Conservation (phyloP, 2,329 filamentous ascomycete species). For the Trichoderma afroharzianum region DNA sequence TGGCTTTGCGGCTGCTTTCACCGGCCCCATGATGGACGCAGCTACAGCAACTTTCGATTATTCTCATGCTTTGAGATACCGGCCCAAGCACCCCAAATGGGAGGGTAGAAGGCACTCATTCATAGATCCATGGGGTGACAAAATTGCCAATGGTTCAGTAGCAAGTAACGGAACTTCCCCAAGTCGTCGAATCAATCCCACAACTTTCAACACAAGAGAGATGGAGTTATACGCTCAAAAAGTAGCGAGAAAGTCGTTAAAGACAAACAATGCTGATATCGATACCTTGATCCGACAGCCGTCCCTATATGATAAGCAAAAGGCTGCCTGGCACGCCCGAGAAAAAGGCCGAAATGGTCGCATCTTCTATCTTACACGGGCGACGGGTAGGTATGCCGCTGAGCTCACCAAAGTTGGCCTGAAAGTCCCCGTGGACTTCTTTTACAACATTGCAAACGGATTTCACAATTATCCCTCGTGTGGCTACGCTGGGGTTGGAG, state of each 20-base stretch:
- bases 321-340: slow-evolving; percentile 25
- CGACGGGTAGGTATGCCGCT: slow-evolving; percentile 54
- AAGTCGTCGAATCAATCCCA: not conserved
- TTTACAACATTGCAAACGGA: slow-evolving; percentile 64
- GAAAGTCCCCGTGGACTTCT: slow-evolving; percentile 65
- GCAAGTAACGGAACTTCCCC: not conserved
- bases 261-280: slow-evolving; percentile 49
- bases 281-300: slow-evolving; percentile 18
- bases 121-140: not conserved
- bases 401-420: slow-evolving; percentile 59
- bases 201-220: slow-evolving; percentile 23
- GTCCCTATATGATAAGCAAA: slow-evolving; percentile 23
- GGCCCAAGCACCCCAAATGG: not conserved
- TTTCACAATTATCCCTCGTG: slow-evolving; percentile 71
- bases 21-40: slow-evolving; percentile 63
- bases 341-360: slow-evolving; percentile 28
- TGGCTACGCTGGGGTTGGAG: slow-evolving; percentile 56
- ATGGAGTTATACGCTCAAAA: slow-evolving; percentile 30
- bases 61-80: slow-evolving; percentile 19
- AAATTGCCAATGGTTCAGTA: not conserved
- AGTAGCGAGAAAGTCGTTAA: slow-evolving; percentile 32
- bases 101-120: not conserved
- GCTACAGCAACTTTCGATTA: slow-evolving; percentile 46
- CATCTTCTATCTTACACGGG: slow-evolving; percentile 27
- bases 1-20: slow-evolving; percentile 61